These are phyloP conservation scores for Aspergillus sp. DNA, from an alignment of 2,329 filamentous ascomycete species.

Conservation along the genomic window DNA sequence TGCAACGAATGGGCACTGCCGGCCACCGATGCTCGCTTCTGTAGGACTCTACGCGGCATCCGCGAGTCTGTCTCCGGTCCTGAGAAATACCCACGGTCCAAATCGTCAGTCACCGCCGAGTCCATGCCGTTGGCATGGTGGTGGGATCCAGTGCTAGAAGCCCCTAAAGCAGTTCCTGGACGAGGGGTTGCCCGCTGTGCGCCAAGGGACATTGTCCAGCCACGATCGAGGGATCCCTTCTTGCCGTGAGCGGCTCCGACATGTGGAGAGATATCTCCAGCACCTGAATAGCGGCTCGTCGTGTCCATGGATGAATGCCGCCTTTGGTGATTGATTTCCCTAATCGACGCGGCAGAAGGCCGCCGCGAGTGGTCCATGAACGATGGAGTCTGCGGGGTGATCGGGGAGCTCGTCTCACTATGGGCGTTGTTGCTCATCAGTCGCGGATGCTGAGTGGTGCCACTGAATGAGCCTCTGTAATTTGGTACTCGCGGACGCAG, in stretches of 20 bases:
- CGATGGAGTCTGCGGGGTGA: conserved; percentile 43
- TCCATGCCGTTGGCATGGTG: conserved; percentile 31
- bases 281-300: conserved; percentile 40
- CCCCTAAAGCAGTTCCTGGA: conserved; percentile 34
- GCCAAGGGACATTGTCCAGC: conserved; percentile 52
- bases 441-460: conserved; percentile 31
- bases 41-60: conserved; percentile 70
- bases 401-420: conserved; percentile 43
- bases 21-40: conserved; percentile 61
- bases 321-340: conserved; percentile 78
- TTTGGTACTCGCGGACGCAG: conserved; percentile 46
- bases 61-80: conserved; percentile 78
- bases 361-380: conserved; percentile 46
- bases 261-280: conserved; percentile 28
- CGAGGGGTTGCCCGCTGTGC: conserved; percentile 29
- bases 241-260: conserved; percentile 46
- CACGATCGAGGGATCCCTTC: conserved; percentile 58
- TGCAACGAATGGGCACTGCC: conserved; percentile 61
- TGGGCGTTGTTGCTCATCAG: conserved; percentile 26
- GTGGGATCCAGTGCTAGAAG: conserved; percentile 20
- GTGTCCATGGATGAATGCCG: conserved; percentile 86
- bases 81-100: conserved; percentile 91
- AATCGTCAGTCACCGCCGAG: conserved; percentile 50
- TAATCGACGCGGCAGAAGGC: conserved; percentile 78
- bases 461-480: conserved; percentile 23